Percentiles rank a stretch among this genome's conserved stretches.
Evolutionary conservation across 805 yeast genomes (phyloP).

Genomic region (Wickerhamiella lipophila): DNA sequence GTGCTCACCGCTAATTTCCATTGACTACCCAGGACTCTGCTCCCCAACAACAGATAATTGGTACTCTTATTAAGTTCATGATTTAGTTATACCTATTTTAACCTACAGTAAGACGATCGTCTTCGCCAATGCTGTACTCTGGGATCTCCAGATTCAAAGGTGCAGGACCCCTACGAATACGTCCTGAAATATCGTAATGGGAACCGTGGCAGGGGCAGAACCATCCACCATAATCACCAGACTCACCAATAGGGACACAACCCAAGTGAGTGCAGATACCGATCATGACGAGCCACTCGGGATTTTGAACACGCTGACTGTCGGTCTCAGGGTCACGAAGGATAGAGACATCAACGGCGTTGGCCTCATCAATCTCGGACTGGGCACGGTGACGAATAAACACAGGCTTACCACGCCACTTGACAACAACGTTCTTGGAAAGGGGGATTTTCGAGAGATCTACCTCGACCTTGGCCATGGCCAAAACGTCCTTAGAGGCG

Average conservation of each 20-base stretch:
- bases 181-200: slow-evolving; percentile 98
- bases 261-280: slow-evolving; percentile 99
- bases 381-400: slow-evolving; percentile 97
- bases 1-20: too few species aligned
- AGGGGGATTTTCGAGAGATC: slow-evolving; percentile 85
- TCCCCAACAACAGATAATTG: too few species aligned
- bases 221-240: slow-evolving; percentile 99
- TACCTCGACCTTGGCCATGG: slow-evolving; percentile 98
- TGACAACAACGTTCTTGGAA: slow-evolving; percentile 95
- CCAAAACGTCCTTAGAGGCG: slow-evolving; percentile 97
- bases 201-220: slow-evolving; percentile 99
- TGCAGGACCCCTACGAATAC: slow-evolving; percentile 99
- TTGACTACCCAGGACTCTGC: too few species aligned
- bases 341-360: slow-evolving; percentile 55
- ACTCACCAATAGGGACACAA: slow-evolving; percentile 99
- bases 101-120: slow-evolving; percentile 70
- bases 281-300: slow-evolving; percentile 97
- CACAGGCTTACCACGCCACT: slow-evolving; percentile 99
- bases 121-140: slow-evolving; percentile 72
- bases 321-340: slow-evolving; percentile 94
- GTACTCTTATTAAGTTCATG: not conserved
- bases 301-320: slow-evolving; percentile 85
- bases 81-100: slow-evolving; percentile 29
- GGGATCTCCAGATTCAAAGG: slow-evolving; percentile 98
- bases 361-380: slow-evolving; percentile 89